These are phyloP conservation scores for Hypoxylon sp. DNA, from an alignment of 2,329 filamentous ascomycete species.

Conservation along the genomic window DNA sequence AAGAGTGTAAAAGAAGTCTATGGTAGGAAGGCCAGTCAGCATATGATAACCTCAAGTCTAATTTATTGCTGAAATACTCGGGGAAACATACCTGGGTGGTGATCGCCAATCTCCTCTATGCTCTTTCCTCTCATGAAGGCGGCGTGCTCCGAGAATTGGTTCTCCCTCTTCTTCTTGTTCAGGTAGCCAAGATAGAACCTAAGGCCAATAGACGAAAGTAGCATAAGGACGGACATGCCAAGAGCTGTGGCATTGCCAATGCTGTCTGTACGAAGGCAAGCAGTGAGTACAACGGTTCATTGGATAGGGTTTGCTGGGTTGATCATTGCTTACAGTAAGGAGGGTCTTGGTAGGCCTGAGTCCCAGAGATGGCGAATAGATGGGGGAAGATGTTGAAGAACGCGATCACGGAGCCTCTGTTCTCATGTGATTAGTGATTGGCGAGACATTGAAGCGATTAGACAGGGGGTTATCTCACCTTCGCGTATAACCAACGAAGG, in stretches of 20 bases:
- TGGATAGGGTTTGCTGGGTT: background rate
- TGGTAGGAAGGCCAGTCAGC: conserved; percentile 6
- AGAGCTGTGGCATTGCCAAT: conserved; percentile 41
- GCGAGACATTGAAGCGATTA: background rate
- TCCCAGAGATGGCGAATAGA: conserved; percentile 46
- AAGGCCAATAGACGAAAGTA: conserved; percentile 34
- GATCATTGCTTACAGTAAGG: conserved; percentile 41
- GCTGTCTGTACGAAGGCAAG: conserved; percentile 30
- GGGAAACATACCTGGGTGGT: conserved; percentile 42
- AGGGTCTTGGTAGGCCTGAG: conserved; percentile 47
- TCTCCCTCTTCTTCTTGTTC: conserved; percentile 42
- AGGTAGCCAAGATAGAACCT: conserved; percentile 39
- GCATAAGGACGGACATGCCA: conserved; percentile 41
- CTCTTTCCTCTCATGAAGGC: conserved; percentile 36
- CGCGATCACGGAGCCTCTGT: conserved; percentile 44
- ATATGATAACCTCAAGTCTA: background rate
- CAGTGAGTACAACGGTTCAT: conserved; percentile 18
- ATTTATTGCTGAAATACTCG: background rate
- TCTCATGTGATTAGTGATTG: background rate
- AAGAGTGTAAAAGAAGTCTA: conserved; percentile 42
- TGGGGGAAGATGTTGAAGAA: conserved; percentile 47
- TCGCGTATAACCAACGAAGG: conserved; percentile 49
- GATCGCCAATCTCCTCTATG: conserved; percentile 45
- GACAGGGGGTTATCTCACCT: conserved; percentile 26
- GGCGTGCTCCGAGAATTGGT: conserved; percentile 32